Evolutionary conservation across 331 rosid genomes (phyloP).

Genomic region (Quercus phellos): DNA sequence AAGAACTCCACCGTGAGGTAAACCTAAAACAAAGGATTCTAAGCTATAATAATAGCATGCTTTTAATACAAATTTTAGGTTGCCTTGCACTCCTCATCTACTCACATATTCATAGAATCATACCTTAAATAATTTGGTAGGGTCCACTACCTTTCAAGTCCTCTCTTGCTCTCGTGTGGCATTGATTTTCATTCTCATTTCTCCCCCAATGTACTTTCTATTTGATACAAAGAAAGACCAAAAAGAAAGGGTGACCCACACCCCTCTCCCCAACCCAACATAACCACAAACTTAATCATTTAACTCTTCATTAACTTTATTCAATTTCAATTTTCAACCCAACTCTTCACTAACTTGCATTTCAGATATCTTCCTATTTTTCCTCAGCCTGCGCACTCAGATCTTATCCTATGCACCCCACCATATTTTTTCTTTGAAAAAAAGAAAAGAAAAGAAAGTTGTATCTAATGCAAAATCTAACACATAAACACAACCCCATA

Average conservation of each 20-base stretch:
- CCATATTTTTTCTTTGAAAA: conserved; percentile 23
- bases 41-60: neutral
- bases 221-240: conserved; percentile 45
- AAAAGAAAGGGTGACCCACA: conserved; percentile 42
- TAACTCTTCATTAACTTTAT: conserved; percentile 32
- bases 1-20: no score
- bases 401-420: neutral
- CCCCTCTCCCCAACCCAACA: conserved; percentile 11
- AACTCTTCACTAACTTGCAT: neutral
- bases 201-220: conserved; percentile 39
- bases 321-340: neutral
- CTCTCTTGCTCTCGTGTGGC: conserved; percentile 43
- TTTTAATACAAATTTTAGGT: neutral
- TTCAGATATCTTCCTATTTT: neutral
- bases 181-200: conserved; percentile 62
- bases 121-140: conserved; percentile 42
- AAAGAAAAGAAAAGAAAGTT: neutral
- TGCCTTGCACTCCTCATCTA: conserved; percentile 9
- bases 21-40: no score
- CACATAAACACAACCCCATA: neutral
- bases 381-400: neutral
- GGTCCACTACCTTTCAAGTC: conserved; percentile 26
- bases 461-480: neutral
- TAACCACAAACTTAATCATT: conserved; percentile 36
- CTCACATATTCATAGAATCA: conserved; percentile 12